Evolutionary conservation across 495 filamentous ascomycete species (phyloP).

Genomic region (Lichenothelia convexa): DNA sequence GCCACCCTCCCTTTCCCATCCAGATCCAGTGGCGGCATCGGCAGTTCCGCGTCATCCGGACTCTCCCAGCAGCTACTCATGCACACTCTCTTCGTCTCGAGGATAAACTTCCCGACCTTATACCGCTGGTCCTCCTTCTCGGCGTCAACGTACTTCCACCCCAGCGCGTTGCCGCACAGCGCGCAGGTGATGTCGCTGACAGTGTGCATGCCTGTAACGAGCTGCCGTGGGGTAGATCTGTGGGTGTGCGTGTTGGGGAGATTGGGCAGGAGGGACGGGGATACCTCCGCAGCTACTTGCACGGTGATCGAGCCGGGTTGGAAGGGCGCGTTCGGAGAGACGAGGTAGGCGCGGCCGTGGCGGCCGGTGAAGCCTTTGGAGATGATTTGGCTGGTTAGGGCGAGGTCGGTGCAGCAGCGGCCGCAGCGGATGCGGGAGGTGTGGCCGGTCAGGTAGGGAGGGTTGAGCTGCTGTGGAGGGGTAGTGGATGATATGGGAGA

Average conservation of each 20-base stretch:
- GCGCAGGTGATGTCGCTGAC: conserved; percentile 30
- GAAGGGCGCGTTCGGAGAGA: conserved; percentile 28
- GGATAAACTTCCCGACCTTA: conserved; percentile 92
- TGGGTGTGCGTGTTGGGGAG: conserved; percentile 41
- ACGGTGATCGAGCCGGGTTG: conserved; percentile 3
- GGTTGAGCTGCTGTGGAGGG: too few relatives aligned
- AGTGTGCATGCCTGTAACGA: conserved; percentile 50
- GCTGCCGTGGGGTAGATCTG: conserved; percentile 45
- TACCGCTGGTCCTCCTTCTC: conserved; percentile 67
- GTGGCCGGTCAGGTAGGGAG: conserved; percentile 22
- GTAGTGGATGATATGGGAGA: conserved; percentile 8
- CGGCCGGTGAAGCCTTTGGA: conserved; percentile 85
- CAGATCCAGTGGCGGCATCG: too few relatives aligned
- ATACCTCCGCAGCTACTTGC: too few relatives aligned
- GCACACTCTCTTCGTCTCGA: conserved; percentile 64
- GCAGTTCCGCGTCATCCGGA: conserved; percentile 9
- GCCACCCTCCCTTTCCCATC: conserved; percentile 2
- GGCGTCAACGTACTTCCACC: conserved; percentile 89
- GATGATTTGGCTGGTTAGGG: conserved; percentile 60
- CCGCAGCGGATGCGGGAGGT: conserved; percentile 52
- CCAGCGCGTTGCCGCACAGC: conserved; percentile 49
- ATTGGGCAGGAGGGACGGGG: conserved; percentile 13
- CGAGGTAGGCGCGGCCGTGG: conserved; percentile 84
- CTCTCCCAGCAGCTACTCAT: conserved; percentile 53
- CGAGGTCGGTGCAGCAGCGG: conserved; percentile 56